Evolutionary conservation across 805 yeast species (phyloP).

Genomic region (Cyberlindnera meyerae): DNA sequence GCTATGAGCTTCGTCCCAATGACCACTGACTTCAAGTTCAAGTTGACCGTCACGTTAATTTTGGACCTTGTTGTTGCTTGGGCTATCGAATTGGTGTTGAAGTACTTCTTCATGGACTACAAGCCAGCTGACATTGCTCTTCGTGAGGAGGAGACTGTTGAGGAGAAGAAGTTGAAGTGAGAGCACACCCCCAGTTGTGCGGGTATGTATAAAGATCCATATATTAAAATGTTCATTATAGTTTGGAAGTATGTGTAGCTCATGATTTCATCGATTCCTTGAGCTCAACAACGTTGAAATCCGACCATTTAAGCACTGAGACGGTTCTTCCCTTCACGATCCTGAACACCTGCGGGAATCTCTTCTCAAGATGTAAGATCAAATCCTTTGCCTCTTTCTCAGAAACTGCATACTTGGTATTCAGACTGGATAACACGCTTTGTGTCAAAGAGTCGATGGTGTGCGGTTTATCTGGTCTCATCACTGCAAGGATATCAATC

Average conservation of each 20-base stretch:
- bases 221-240: no score
- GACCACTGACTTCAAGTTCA: constrained; percentile 65
- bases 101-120: constrained; percentile 82
- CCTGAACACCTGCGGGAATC: constrained; percentile 20
- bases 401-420: constrained; percentile 13
- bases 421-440: constrained; percentile 16
- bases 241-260: no score
- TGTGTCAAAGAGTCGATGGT: constrained; percentile 17
- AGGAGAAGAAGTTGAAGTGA: constrained; percentile 1
- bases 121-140: constrained; percentile 87
- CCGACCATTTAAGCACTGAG: constrained; percentile 22
- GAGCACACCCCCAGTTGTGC: no score
- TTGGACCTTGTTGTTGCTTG: constrained; percentile 75
- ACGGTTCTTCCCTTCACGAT: constrained; percentile 13
- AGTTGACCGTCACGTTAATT: constrained; percentile 67
- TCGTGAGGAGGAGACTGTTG: constrained; percentile 17
- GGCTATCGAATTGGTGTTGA: constrained; percentile 75
- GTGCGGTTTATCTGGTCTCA: constrained; percentile 23
- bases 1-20: constrained; percentile 90
- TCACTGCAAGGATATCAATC: constrained; percentile 26
- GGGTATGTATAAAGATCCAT: no score
- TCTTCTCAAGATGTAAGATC: constrained; percentile 12
- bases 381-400: constrained; percentile 21
- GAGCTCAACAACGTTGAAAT: constrained; percentile 17
- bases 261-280: no score